A percentile compares a stretch with the other conserved stretches of the same genome.
Conservation (phyloP, 495 filamentous ascomycete genomes). For the Xylaria venustula region DNA sequence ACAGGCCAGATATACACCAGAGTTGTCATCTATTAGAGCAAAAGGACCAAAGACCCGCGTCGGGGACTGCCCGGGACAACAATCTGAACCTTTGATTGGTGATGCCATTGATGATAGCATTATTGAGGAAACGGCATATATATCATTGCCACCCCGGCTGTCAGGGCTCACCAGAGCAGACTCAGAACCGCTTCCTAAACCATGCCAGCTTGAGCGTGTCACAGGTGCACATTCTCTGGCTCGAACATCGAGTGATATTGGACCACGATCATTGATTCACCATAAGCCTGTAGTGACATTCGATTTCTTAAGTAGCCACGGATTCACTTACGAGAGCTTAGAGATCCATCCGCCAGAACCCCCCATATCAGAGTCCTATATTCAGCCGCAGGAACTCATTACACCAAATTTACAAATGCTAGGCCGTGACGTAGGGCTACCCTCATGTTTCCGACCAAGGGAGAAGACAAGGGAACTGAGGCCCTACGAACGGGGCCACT, state of each 20-base stretch:
- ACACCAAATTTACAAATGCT: conserved; percentile 57
- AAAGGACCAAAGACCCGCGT: background rate
- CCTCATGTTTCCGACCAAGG: conserved; percentile 51
- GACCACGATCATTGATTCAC: conserved; percentile 17
- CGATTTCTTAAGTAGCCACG: conserved; percentile 19
- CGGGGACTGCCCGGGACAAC: background rate
- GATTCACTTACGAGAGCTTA: conserved; percentile 30
- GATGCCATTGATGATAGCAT: conserved; percentile 20
- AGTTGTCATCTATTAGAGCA: background rate
- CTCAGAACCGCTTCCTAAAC: conserved; percentile 38
- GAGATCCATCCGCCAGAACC: conserved; percentile 39
- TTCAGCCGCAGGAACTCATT: conserved; percentile 36
- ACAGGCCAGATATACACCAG: background rate
- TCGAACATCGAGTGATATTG: conserved; percentile 40
- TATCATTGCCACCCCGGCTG: conserved; percentile 26
- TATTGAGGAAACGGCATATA: conserved; percentile 23
- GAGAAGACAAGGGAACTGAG: conserved; percentile 49
- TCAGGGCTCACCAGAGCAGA: conserved; percentile 26
- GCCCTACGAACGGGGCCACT: conserved; percentile 65
- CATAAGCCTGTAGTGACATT: conserved; percentile 14
- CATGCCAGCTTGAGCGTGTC: conserved; percentile 14
- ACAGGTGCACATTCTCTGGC: conserved; percentile 12
- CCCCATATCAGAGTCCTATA: conserved; percentile 13
- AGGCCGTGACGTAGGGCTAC: conserved; percentile 48
- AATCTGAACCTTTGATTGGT: background rate